phyloP scores from a whole-genome alignment of 1,284 basidiomycete species.

The Austroboletus novae-zelandiae region DNA sequence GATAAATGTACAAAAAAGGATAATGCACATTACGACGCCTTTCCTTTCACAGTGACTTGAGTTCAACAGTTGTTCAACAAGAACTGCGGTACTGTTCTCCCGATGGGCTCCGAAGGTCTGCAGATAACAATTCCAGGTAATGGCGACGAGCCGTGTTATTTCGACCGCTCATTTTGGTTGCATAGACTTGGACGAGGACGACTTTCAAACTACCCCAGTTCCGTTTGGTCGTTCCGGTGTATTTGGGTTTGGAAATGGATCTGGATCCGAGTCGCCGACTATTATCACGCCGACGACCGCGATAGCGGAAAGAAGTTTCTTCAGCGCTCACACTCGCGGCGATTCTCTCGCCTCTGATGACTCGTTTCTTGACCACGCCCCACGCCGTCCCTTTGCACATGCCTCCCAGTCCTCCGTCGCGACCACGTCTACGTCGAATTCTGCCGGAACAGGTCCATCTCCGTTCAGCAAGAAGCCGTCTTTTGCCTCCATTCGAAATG shows the following conservation, averaged over 20 bases:
- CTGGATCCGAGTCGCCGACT: conserved; percentile 67
- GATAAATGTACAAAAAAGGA: conserved; percentile 15
- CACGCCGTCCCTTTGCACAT: conserved; percentile 59
- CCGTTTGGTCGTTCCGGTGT: conserved; percentile 60
- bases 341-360: conserved; percentile 69
- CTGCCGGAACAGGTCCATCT: conserved; percentile 33
- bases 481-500: conserved; percentile 84
- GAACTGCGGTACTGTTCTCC: conserved; percentile 4
- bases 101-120: conserved; percentile 54
- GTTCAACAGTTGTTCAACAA: conserved; percentile 5
- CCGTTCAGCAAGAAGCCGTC: conserved; percentile 79
- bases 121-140: conserved; percentile 82
- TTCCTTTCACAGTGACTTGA: not conserved
- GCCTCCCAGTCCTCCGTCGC: conserved; percentile 68
- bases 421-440: conserved; percentile 36
- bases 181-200: conserved; percentile 71
- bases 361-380: conserved; percentile 61
- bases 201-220: conserved; percentile 57
- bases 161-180: not conserved
- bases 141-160: conserved; percentile 6
- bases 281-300: conserved; percentile 45
- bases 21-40: not conserved
- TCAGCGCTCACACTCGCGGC: conserved; percentile 59
- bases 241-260: conserved; percentile 39
- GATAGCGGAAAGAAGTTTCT: conserved; percentile 57